Evolutionary conservation across 2,329 filamentous ascomycete species (phyloP).

Genomic region (Cladorrhinum sp.): DNA sequence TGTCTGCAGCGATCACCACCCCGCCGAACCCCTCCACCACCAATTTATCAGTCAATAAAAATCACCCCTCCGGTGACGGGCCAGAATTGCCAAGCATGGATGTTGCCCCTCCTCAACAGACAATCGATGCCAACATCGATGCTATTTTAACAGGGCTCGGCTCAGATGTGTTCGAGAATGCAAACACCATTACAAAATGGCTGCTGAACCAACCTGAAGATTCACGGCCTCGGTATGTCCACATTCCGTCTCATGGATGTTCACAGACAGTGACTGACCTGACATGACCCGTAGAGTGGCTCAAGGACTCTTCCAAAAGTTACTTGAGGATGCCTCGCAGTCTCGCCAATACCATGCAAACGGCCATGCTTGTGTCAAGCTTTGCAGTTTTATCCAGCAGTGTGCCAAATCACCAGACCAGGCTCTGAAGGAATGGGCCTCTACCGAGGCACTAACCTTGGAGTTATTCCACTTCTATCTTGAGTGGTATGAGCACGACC

Average conservation of each 20-base stretch:
- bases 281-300: constrained; percentile 30
- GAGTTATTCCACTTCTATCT: constrained; percentile 60
- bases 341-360: constrained; percentile 49
- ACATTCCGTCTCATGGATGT: neutral
- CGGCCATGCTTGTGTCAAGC: constrained; percentile 54
- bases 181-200: constrained; percentile 29
- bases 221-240: constrained; percentile 16
- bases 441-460: constrained; percentile 45
- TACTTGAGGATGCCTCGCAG: constrained; percentile 49
- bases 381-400: constrained; percentile 61
- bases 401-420: constrained; percentile 49
- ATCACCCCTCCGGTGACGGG: constrained; percentile 2
- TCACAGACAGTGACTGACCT: constrained; percentile 8
- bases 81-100: constrained; percentile 15
- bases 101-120: neutral
- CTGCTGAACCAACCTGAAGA: constrained; percentile 20
- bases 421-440: constrained; percentile 48
- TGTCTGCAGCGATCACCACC: neutral
- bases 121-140: neutral
- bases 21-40: neutral
- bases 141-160: constrained; percentile 13
- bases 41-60: neutral
- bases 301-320: constrained; percentile 43
- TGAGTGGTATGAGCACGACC: constrained; percentile 65
- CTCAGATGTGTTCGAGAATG: constrained; percentile 26